Conservation (phyloP, 345 rosid genomes). For the Clausena lansium region DNA sequence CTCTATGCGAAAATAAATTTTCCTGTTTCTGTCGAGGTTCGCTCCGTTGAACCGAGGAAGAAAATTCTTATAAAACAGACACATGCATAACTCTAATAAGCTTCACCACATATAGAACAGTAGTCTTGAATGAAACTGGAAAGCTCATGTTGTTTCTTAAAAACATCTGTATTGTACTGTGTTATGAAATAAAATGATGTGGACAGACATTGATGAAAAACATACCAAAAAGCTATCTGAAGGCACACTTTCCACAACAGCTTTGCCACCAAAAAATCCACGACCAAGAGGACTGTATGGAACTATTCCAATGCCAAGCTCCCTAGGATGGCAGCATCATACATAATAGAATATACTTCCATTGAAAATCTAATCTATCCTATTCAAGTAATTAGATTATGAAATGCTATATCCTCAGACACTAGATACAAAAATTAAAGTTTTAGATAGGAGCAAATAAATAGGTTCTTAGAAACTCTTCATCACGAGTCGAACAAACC, state of each 20-base stretch:
- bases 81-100: background rate
- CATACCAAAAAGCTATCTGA: constrained; percentile 33
- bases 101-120: background rate
- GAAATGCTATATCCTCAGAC: too few relatives aligned
- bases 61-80: background rate
- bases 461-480: too few relatives aligned
- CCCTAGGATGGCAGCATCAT: constrained; percentile 19
- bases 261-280: constrained; percentile 57
- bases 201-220: background rate
- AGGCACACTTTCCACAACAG: constrained; percentile 36
- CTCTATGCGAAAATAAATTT: constrained; percentile 25
- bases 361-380: too few relatives aligned
- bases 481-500: background rate
- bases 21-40: constrained; percentile 31
- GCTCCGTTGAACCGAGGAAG: constrained; percentile 33
- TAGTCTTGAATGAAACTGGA: background rate
- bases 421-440: too few relatives aligned
- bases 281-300: constrained; percentile 55
- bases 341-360: too few relatives aligned
- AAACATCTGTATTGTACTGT: too few relatives aligned
- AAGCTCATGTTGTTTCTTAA: background rate
- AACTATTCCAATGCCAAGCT: constrained; percentile 55
- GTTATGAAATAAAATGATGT: background rate
- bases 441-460: too few relatives aligned
- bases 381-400: too few relatives aligned